Conservation (phyloP, 306 rosid species). For the Sicyos baderoa region DNA sequence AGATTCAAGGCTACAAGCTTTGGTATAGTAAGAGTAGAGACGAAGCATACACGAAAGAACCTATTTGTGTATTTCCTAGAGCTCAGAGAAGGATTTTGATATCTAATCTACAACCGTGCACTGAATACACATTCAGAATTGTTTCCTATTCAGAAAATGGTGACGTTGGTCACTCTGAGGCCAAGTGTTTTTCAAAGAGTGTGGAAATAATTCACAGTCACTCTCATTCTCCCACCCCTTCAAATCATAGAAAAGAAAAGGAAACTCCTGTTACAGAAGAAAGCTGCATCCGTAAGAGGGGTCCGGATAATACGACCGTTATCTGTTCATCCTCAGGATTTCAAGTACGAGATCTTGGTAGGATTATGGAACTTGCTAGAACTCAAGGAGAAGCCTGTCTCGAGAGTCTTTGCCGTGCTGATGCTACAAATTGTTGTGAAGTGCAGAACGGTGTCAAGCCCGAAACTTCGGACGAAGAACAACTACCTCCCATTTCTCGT, state of each 20-base stretch:
- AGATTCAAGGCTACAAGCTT: slow-evolving; percentile 81
- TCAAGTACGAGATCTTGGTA: slow-evolving; percentile 92
- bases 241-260: slow-evolving; percentile 41
- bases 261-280: slow-evolving; percentile 37
- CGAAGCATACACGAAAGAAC: slow-evolving; percentile 58
- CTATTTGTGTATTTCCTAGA: slow-evolving; percentile 74
- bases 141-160: slow-evolving; percentile 60
- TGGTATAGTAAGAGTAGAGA: slow-evolving; percentile 84
- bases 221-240: slow-evolving; percentile 30
- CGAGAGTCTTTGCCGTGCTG: slow-evolving; percentile 63
- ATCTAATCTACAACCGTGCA: slow-evolving; percentile 81
- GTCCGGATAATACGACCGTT: slow-evolving; percentile 35
- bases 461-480: slow-evolving; percentile 42
- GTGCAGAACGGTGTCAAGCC: slow-evolving; percentile 43
- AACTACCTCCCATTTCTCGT: slow-evolving; percentile 45
- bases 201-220: slow-evolving; percentile 60
- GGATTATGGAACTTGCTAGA: slow-evolving; percentile 64
- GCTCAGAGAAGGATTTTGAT: slow-evolving; percentile 80
- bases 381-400: slow-evolving; percentile 70
- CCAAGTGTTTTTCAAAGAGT: slow-evolving; percentile 93
- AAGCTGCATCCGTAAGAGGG: slow-evolving; percentile 43
- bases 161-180: slow-evolving; percentile 96
- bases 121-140: slow-evolving; percentile 78
- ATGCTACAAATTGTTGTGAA: slow-evolving; percentile 53
- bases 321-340: slow-evolving; percentile 55